phyloP scores from a whole-genome alignment of 2,329 filamentous ascomycete species.

The Delphinella strobiligena region DNA sequence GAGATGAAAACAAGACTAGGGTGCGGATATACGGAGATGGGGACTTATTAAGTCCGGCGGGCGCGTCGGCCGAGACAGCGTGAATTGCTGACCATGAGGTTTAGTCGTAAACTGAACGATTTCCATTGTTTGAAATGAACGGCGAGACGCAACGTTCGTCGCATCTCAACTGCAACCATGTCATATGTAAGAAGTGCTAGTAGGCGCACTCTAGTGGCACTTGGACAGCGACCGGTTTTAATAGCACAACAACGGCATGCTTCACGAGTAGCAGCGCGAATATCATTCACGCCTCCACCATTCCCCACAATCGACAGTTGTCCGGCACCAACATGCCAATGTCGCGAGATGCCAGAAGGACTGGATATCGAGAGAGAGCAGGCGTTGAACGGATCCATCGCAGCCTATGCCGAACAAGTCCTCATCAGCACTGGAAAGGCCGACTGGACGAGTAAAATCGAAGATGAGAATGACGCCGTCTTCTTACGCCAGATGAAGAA shows the following conservation, averaged over 20 bases:
- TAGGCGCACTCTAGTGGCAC: neutral
- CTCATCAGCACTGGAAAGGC: slow-evolving; percentile 67
- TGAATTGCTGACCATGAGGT: neutral
- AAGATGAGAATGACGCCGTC: slow-evolving; percentile 54
- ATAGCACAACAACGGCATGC: slow-evolving; percentile 1
- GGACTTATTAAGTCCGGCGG: neutral
- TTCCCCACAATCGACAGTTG: slow-evolving; percentile 46
- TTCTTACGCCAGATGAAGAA: slow-evolving; percentile 61
- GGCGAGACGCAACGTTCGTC: neutral
- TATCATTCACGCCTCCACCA: slow-evolving; percentile 20
- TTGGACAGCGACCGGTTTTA: neutral
- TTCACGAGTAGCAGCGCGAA: slow-evolving; percentile 8
- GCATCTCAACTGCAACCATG: neutral
- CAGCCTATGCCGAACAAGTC: slow-evolving; percentile 69
- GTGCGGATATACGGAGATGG: no score
- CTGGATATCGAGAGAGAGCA: slow-evolving; percentile 64
- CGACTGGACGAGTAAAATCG: slow-evolving; percentile 76
- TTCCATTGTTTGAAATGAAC: neutral
- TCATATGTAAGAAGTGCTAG: slow-evolving; percentile 1
- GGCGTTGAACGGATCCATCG: slow-evolving; percentile 63
- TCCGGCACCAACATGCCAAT: slow-evolving; percentile 65
- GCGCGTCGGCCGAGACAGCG: neutral
- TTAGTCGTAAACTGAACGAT: neutral
- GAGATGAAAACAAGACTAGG: no score
- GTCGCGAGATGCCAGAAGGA: slow-evolving; percentile 52